phyloP scores from a whole-genome alignment of 306 rosid genomes.

The Dalbergia cochinchinensis region DNA sequence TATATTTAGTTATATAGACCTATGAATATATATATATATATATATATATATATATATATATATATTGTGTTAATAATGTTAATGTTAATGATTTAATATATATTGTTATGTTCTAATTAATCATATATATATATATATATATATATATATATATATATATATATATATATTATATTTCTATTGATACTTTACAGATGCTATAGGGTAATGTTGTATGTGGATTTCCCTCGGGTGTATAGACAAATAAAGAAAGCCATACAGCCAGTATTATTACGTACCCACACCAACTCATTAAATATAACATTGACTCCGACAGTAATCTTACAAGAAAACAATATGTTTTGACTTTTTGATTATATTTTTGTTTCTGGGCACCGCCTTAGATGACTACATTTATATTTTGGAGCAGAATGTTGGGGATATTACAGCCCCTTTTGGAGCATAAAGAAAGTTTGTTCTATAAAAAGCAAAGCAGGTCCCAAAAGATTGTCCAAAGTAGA shows the following conservation, averaged over 20 bases:
- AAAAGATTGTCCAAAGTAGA: conserved; percentile 40
- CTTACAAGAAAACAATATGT: conserved; percentile 38
- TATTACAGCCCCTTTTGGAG: conserved; percentile 47
- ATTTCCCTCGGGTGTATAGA: conserved; percentile 24
- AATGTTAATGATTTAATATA: no score
- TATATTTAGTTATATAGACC: no score
- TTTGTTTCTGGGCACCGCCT: conserved; percentile 45
- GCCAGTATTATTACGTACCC: conserved; percentile 33
- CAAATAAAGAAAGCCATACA: conserved; percentile 48
- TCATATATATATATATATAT: no score
- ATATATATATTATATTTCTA: no score
- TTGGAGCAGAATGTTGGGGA: conserved; percentile 62
- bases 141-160: no score
- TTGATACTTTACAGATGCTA: no score
- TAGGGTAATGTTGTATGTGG: not conserved
- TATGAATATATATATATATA: no score
- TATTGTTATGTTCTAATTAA: no score
- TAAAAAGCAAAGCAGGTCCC: conserved; percentile 45
- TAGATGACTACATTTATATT: conserved; percentile 16
- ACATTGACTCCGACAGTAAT: conserved; percentile 49
- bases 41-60: no score
- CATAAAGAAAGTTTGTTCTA: conserved; percentile 50
- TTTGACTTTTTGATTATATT: conserved; percentile 26
- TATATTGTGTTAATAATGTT: no score
- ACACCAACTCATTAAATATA: conserved; percentile 40